Evolutionary conservation across 2,329 filamentous ascomycete species (phyloP).

Genomic region (Tolypocladium amazonense): DNA sequence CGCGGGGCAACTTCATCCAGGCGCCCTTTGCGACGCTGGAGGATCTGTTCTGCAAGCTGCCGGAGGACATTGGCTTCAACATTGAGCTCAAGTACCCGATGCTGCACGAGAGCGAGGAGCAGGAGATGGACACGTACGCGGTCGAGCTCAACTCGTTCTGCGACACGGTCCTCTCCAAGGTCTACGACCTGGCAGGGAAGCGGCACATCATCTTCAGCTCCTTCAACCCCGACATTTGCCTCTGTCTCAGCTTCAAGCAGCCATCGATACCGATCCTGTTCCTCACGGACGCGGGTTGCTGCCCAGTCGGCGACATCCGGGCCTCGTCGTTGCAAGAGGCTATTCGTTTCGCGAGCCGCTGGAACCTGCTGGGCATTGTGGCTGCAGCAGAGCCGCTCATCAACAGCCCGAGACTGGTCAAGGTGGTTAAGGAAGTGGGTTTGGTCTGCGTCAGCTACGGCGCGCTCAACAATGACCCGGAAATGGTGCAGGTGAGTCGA

Average conservation of each 20-base stretch:
- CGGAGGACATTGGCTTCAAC: slow-evolving; percentile 82
- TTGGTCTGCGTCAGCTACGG: slow-evolving; percentile 94
- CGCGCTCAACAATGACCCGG: slow-evolving; percentile 75
- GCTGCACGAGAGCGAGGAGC: slow-evolving; percentile 88
- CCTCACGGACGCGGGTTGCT: slow-evolving; percentile 79
- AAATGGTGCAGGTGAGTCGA: slow-evolving; percentile 66
- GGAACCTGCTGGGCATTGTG: slow-evolving; percentile 91
- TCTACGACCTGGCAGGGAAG: slow-evolving; percentile 72
- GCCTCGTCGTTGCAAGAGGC: slow-evolving; percentile 91
- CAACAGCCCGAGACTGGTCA: slow-evolving; percentile 77
- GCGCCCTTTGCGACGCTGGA: slow-evolving; percentile 91
- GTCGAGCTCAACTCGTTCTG: slow-evolving; percentile 95
- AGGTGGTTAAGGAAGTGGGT: slow-evolving; percentile 87
- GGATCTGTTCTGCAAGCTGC: slow-evolving; percentile 80
- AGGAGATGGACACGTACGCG: slow-evolving; percentile 93
- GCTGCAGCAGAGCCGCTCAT: slow-evolving; percentile 81
- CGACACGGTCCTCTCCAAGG: slow-evolving; percentile 80
- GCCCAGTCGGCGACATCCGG: slow-evolving; percentile 73
- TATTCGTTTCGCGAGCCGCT: slow-evolving; percentile 84
- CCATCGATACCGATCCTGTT: slow-evolving; percentile 94
- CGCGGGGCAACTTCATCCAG: slow-evolving; percentile 87
- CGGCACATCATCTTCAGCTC: slow-evolving; percentile 96
- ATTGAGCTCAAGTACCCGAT: slow-evolving; percentile 99
- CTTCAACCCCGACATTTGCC: slow-evolving; percentile 94
- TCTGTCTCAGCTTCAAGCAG: slow-evolving; percentile 92